A percentile compares a stretch with the other conserved stretches of the same genome.
Evolutionary conservation across 805 yeast species (phyloP).

Genomic region (Myxozyma sirexii): DNA sequence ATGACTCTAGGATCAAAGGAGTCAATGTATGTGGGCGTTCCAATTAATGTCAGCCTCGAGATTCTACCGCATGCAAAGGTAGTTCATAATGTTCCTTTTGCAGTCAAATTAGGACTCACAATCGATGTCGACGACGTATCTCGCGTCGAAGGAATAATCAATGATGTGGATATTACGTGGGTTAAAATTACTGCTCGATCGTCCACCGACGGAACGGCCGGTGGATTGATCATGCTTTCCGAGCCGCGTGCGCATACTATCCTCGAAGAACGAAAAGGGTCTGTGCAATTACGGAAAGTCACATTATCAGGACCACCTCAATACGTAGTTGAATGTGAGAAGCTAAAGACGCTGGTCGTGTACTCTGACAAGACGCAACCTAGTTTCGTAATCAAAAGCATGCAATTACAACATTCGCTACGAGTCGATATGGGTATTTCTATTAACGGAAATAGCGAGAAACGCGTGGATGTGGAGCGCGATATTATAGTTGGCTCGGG

Average conservation of each 20-base stretch:
- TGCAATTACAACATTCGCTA: constrained; percentile 7
- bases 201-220: background rate
- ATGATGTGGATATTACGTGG: constrained; percentile 4
- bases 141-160: constrained; percentile 12
- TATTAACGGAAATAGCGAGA: constrained; percentile 16
- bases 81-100: constrained; percentile 5
- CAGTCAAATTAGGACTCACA: background rate
- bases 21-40: constrained; percentile 17
- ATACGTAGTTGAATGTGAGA: constrained; percentile 12
- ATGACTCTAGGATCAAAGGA: constrained; percentile 13
- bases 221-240: background rate
- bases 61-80: background rate
- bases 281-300: background rate
- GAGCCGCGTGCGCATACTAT: background rate
- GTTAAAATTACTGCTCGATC: background rate
- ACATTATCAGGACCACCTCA: constrained; percentile 2
- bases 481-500: constrained; percentile 6
- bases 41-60: background rate
- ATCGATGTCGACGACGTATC: constrained; percentile 12
- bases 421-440: constrained; percentile 5
- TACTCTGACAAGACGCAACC: background rate
- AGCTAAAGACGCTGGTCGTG: background rate
- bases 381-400: constrained; percentile 13
- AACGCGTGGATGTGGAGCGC: background rate
- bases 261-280: background rate